Evolutionary conservation across 352 stramenopile species (phyloP), one percentile per base, ranked within the genome.

Genomic region (Pythium grandisporangium): DNA sequence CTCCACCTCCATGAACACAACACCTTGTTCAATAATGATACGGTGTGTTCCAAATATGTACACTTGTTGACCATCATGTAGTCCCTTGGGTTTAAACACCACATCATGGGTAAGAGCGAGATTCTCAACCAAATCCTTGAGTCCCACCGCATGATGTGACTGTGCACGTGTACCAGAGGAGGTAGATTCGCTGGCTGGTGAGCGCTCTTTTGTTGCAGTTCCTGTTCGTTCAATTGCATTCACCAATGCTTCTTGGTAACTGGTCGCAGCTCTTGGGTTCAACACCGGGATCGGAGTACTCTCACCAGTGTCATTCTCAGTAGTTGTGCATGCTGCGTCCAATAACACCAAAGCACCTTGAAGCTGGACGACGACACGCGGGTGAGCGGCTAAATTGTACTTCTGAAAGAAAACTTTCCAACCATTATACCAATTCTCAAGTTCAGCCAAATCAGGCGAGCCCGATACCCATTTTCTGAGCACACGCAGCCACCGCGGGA

Each of bases 401-500:
- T 76, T 83, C 6, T 70, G 58, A 27, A 95, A 93, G 37, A 92
- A 69, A 5, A 62, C 30, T 30, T 90, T 92, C 84, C 84, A 95
- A 3, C 84, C 81, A 17, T 60, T 55, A 52, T 93, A 94, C 84
- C 84, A 95, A 37, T 56, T 75, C 23, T 80, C 63, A 1, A 95
- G 48, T 48, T 95, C 84, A 1, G 34, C 30, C 27, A 93, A 42
- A 37, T 68, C 58, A 3, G 70, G 61, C 3, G 58, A 57, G 5
- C 57, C 53, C 4, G 34, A 36, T 3, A 96, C 59, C 87, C 87
- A 96, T 36, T 63, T 64, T 12, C 70, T 78, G 36, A 96, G 53
- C 13, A 89, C 74, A 14, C 72, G 70, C 11, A 96, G 70, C 87
- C 87, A 96, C 47, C 92, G 84, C 0, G 82, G 78, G 39, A 96